phyloP scores from a whole-genome alignment of 495 filamentous ascomycete genomes.

The Immersiella caudata region DNA sequence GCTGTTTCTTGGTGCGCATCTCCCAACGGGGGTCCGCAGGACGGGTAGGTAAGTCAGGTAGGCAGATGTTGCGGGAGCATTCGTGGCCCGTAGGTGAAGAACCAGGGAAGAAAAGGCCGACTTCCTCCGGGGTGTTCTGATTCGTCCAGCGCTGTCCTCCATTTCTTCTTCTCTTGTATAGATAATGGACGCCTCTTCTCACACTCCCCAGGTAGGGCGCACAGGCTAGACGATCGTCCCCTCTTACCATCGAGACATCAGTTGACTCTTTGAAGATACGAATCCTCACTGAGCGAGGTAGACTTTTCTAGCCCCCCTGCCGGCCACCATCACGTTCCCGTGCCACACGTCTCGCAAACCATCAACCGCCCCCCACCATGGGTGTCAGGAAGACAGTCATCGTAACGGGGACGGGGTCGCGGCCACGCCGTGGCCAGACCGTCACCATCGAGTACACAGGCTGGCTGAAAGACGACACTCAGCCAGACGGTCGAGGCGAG shows the following conservation, averaged over 20 bases:
- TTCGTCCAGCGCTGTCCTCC: background rate
- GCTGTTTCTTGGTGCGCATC: background rate
- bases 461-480: conserved; percentile 67
- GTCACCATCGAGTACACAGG: conserved; percentile 86
- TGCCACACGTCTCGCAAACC: background rate
- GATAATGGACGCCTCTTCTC: background rate
- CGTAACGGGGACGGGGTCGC: conserved; percentile 49
- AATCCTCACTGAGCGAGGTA: background rate
- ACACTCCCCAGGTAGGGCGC: background rate
- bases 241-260: background rate
- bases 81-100: background rate
- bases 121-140: background rate
- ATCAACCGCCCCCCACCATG: conserved; percentile 39
- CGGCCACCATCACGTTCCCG: background rate
- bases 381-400: conserved; percentile 52
- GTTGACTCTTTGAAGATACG: background rate
- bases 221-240: background rate
- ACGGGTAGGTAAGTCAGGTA: background rate
- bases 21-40: background rate
- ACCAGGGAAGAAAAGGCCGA: background rate
- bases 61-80: background rate
- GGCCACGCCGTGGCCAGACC: conserved; percentile 62
- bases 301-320: background rate
- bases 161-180: background rate
- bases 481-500: conserved; percentile 53